These are phyloP conservation scores for Venturia oleaginea DNA, from an alignment of 2,329 filamentous ascomycete species.

Conservation along the genomic window DNA sequence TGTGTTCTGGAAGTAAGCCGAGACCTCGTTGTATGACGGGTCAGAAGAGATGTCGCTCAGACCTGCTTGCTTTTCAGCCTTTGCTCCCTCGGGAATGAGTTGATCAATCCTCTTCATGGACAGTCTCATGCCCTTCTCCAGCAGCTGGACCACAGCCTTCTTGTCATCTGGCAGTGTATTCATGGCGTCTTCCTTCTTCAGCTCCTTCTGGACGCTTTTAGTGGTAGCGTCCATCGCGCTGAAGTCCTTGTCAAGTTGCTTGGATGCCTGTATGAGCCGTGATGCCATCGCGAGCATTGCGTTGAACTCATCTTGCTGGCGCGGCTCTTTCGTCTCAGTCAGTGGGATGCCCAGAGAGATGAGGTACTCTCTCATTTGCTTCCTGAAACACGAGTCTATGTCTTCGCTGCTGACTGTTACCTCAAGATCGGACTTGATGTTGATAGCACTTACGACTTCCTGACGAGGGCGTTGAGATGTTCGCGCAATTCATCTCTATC, in stretches of 20 bases:
- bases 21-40: not conserved
- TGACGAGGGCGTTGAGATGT: not conserved
- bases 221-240: not conserved
- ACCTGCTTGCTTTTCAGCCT: not conserved
- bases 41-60: not conserved
- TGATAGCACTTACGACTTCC: not conserved
- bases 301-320: not conserved
- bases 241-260: not conserved
- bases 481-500: not conserved
- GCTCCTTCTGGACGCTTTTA: not conserved
- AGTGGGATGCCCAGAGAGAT: not conserved
- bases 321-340: not conserved
- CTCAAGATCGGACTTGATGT: not conserved
- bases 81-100: not conserved
- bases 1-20: not conserved
- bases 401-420: not conserved
- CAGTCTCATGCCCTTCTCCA: not conserved
- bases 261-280: not conserved
- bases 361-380: not conserved
- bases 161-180: not conserved
- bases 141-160: not conserved
- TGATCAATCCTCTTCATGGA: slow-evolving; percentile 6
- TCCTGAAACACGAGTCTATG: not conserved
- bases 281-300: not conserved
- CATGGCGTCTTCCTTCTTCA: not conserved